Base-by-base conservation (phyloP, 2,329 filamentous ascomycete genomes). In the Cytospora piceicola region DNA sequence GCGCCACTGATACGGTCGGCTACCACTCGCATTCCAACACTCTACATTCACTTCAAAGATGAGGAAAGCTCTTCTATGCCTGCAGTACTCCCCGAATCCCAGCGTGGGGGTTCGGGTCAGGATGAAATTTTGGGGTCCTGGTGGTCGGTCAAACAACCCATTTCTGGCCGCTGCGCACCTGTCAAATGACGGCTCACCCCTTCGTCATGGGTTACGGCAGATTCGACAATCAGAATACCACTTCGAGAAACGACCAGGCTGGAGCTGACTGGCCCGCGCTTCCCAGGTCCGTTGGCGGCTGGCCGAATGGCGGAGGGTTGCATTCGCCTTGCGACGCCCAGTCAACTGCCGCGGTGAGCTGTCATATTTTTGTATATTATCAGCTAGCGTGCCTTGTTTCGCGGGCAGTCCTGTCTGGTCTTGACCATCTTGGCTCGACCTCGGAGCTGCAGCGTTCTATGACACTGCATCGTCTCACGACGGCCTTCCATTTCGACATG, bases 341-440 rank as follows among this genome's bases (percentile, higher is more conserved):
- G 60, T 49, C 66, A 68, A 68, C 63, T 68, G 66, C 66, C 66
- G 66, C 61, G 52, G 15, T 66, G 66, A 68, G 58, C 56, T 63
- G 39, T 68, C 66, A 68, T 68, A 62, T 62, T 56, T 29, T 20
- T 51, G 12, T 52, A 55, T 51, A 51, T 63, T 27, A 57, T 39
- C 53, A 55, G 53, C 39, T 46, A 63, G 53, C 22, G 53, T 66
- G 66, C 60, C 58, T 59, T 36, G 42, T 56, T 51, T 60, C 51
- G 55, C 24, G 56, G 30, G 53, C 42, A 39, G 54, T 29, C 36
- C 51, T 42, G 20, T 24, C 34, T 52, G 53, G 53, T 11, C 9
- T 53, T 39, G 57, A 53, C 46, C 46, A 56, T 58, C 34, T 56
- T 46, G 59, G 51, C 22, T 55, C 34, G 24, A 52, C 30, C 36